Conservation (phyloP, 768 basidiomycete genomes). For the Collybia sordida region DNA sequence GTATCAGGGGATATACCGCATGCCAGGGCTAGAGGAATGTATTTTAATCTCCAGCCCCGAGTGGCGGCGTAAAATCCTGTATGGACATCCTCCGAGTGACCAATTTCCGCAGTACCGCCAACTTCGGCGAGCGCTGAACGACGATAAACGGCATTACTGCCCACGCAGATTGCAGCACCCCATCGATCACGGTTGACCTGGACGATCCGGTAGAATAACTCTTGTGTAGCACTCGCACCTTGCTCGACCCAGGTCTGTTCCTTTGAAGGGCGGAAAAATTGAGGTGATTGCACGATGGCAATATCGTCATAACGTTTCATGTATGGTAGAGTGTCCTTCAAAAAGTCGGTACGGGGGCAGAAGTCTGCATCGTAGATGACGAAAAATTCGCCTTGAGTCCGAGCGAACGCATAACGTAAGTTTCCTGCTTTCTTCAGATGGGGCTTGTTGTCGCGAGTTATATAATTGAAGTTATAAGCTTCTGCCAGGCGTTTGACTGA, state of each 20-base stretch:
- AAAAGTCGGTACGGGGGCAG: slow-evolving; percentile 25
- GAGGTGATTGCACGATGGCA: slow-evolving; percentile 27
- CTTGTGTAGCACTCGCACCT: slow-evolving; percentile 24
- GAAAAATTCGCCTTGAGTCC: slow-evolving; percentile 27
- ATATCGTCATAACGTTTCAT: slow-evolving; percentile 21
- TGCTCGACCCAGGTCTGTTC: slow-evolving; percentile 27
- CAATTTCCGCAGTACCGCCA: slow-evolving; percentile 23
- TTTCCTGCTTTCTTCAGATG: slow-evolving; percentile 28
- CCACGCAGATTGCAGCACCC: slow-evolving; percentile 25
- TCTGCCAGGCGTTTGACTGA: slow-evolving; percentile 21
- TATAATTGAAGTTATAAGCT: slow-evolving; percentile 23
- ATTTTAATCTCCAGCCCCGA: slow-evolving; percentile 25
- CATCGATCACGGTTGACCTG: slow-evolving; percentile 27
- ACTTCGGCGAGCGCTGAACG: slow-evolving; percentile 22
- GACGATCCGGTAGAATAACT: slow-evolving; percentile 23
- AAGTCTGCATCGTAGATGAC: slow-evolving; percentile 28
- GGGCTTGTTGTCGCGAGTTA: slow-evolving; percentile 23
- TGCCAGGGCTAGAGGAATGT: slow-evolving; percentile 24
- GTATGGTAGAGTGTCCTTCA: slow-evolving; percentile 21
- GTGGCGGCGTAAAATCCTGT: slow-evolving; percentile 26
- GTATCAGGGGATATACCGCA: slow-evolving; percentile 26
- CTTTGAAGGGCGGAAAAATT: slow-evolving; percentile 22
- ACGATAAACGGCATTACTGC: slow-evolving; percentile 26
- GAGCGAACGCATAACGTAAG: slow-evolving; percentile 23
- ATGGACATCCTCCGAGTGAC: slow-evolving; percentile 26